Evolutionary conservation across 345 rosid species (phyloP), one percentile per base, ranked within the genome.

Genomic region (Microcos paniculata): DNA sequence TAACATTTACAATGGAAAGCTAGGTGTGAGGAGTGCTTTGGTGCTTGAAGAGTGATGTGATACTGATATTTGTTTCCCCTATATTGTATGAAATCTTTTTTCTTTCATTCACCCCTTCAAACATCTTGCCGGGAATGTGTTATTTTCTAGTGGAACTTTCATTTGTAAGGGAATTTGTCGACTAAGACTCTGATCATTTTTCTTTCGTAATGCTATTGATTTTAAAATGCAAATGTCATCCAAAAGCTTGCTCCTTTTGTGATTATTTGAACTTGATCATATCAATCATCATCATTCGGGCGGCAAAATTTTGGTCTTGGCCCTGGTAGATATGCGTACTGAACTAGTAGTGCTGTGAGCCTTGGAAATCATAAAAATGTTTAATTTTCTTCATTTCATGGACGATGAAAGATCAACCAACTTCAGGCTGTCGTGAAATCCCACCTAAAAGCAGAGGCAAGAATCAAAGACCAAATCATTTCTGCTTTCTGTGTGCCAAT

Each of bases 1-100:
- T 43, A 66, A 4, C 14, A 53, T 46, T 62, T 58, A 21, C 48
- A 11, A 19, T 42, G 76, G 75, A 24, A 23, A 45, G 70, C 48
- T 53, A 15, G 23, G 70, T 71, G 46, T 68, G 73, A 68, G 52
- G 72, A 66, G 55, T 72, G 58, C 16, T 62, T 30, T 70, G 62
- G 74, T 35, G 59, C 6, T 55, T 55, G 59, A 55, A 55, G 28
- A 23, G 30, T 55, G 59, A 55, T 42, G 9, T 42, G 45, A 21
- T 8, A 10, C 13, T 55, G 9, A 53, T 55, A 55, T 55, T n/a
- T 55, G 30, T 13, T 52, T 52, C 7, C 59, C 59, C 55, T 53
- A 23, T 55, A 23, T 23, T 55, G 15, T 55, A 55, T 55, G 59
- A 23, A 55, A 23, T 55, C 58, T 9, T 23, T 3, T 21, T n/a